Conservation (phyloP, 2,329 filamentous ascomycete species). For the Neoarthrinium moseri region DNA sequence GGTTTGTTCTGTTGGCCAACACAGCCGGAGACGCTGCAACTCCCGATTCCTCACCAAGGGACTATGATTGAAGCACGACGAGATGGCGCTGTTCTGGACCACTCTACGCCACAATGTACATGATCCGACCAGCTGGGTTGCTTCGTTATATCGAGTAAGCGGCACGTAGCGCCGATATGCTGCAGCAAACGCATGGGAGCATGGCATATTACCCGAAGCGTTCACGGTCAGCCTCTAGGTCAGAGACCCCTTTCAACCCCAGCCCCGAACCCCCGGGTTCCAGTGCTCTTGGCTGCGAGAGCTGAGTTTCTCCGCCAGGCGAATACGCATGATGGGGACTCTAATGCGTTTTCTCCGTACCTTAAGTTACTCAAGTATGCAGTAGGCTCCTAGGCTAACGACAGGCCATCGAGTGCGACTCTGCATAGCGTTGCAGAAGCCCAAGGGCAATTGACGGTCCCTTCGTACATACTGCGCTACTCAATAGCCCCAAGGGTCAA, state of each 20-base stretch:
- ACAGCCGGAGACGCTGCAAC: neutral
- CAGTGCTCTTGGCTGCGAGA: neutral
- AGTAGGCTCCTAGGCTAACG: too few relatives aligned
- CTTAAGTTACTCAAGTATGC: too few relatives aligned
- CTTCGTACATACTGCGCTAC: constrained; percentile 5
- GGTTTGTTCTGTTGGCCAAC: too few relatives aligned
- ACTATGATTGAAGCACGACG: neutral
- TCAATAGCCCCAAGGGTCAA: neutral
- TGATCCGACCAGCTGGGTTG: neutral
- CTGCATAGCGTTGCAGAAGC: neutral
- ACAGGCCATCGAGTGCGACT: neutral
- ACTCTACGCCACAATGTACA: neutral
- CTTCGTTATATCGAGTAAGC: neutral
- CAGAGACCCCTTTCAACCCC: too few relatives aligned
- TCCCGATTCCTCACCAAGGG: neutral
- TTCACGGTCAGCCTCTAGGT: too few relatives aligned
- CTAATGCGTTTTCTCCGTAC: neutral
- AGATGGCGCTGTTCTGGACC: neutral
- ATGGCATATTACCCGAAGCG: too few relatives aligned
- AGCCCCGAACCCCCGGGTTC: too few relatives aligned
- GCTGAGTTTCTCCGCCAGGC: neutral
- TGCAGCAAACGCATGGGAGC: neutral
- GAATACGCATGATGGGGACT: neutral
- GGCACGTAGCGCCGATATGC: neutral
- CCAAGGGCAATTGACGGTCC: neutral